Evolutionary conservation across 2,329 filamentous ascomycete genomes (phyloP).

Genomic region (Venturia oleaginea): DNA sequence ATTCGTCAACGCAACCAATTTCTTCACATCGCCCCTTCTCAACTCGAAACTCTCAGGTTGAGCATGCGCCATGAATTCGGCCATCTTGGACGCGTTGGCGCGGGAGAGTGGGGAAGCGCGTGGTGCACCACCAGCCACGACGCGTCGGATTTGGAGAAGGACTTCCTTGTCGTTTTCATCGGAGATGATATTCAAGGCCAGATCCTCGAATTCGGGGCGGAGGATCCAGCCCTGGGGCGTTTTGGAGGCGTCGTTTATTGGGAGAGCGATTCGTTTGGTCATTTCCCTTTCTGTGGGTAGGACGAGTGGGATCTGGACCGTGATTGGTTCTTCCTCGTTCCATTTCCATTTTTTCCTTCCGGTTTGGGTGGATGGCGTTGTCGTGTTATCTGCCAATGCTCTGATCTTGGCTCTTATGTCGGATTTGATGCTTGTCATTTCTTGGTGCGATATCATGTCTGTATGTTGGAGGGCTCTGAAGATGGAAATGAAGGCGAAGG

Average conservation of each 20-base stretch:
- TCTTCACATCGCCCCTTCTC: neutral
- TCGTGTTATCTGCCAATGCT: neutral
- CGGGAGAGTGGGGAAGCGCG: neutral
- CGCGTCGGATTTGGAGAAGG: neutral
- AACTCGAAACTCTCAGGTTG: neutral
- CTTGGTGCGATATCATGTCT: neutral
- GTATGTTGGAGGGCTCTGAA: neutral
- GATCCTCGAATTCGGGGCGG: neutral
- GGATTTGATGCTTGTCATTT: neutral
- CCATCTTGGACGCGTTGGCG: neutral
- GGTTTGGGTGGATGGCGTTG: neutral
- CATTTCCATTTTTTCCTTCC: neutral
- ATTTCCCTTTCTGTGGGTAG: neutral
- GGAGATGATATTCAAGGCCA: neutral
- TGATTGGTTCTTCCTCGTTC: neutral
- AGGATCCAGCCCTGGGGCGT: neutral
- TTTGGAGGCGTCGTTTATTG: neutral
- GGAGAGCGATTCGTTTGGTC: neutral
- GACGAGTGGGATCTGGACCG: neutral
- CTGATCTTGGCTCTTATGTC: neutral
- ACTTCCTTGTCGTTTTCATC: neutral
- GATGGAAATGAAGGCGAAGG: neutral
- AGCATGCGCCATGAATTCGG: neutral
- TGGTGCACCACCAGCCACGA: neutral
- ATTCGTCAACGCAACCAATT: neutral